Evolutionary conservation across 2,329 filamentous ascomycete species (phyloP).

Genomic region (Ophiocordyceps polyrhachis-furcata): DNA sequence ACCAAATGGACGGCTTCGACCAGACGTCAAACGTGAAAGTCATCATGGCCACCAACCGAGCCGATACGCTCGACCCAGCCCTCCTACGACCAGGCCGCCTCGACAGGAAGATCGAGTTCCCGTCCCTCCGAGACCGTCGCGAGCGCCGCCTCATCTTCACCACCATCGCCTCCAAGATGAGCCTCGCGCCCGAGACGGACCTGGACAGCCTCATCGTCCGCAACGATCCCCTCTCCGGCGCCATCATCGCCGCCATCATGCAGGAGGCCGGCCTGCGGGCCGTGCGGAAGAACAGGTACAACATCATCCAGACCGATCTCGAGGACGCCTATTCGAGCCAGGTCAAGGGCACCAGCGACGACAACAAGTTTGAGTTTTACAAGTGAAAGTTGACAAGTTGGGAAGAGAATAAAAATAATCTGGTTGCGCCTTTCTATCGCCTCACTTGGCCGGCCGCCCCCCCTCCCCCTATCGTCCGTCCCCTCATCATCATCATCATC

Average conservation of each 20-base stretch:
- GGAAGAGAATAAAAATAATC: constrained; percentile 11
- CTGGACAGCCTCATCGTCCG: constrained; percentile 89
- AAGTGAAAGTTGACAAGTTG: constrained; percentile 32
- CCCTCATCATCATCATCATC: no score
- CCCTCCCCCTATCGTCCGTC: no score
- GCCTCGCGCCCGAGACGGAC: constrained; percentile 86
- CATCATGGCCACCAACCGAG: constrained; percentile 98
- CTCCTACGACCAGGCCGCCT: constrained; percentile 86
- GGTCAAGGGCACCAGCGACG: constrained; percentile 59
- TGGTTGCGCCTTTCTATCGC: no score
- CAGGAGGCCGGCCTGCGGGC: constrained; percentile 90
- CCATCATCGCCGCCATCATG: constrained; percentile 97
- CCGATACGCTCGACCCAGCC: constrained; percentile 89
- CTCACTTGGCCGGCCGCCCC: no score
- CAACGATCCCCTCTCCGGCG: constrained; percentile 87
- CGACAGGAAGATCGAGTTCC: constrained; percentile 97
- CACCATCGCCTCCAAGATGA: constrained; percentile 97
- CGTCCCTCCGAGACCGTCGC: constrained; percentile 78
- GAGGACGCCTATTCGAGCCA: constrained; percentile 96
- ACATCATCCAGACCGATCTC: constrained; percentile 93
- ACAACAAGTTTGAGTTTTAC: constrained; percentile 81
- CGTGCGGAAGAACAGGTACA: constrained; percentile 94
- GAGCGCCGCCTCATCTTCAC: constrained; percentile 93
- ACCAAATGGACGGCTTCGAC: constrained; percentile 99
- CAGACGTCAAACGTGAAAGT: constrained; percentile 99